Conservation (phyloP, 1,139 yeast species). For the Debaryomyces sp. region DNA sequence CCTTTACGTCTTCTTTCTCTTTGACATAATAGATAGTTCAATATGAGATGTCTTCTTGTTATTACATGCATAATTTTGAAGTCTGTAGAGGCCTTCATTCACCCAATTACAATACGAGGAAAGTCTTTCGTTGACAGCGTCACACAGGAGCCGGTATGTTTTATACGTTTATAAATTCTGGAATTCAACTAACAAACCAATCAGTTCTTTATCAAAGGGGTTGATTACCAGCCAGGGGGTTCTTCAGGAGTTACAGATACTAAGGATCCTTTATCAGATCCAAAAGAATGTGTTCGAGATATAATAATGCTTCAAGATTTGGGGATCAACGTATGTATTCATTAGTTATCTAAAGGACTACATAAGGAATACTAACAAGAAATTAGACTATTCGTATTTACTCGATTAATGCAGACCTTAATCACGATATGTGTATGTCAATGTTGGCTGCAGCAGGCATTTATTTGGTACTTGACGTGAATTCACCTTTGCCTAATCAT, state of each 20-base stretch:
- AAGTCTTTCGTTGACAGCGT: constrained; percentile 74
- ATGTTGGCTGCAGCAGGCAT: constrained; percentile 90
- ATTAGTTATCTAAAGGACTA: background rate
- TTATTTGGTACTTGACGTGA: constrained; percentile 86
- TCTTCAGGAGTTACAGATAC: constrained; percentile 61
- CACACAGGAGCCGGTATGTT: constrained; percentile 73
- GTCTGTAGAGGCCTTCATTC: constrained; percentile 33
- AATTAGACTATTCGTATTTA: constrained; percentile 78
- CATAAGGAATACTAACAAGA: constrained; percentile 27
- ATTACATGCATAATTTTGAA: background rate
- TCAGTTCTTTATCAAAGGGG: constrained; percentile 66
- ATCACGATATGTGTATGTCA: constrained; percentile 92
- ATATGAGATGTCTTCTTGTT: background rate
- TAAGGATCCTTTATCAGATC: constrained; percentile 75
- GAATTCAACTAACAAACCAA: constrained; percentile 9
- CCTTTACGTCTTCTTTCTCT: background rate
- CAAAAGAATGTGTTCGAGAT: constrained; percentile 71
- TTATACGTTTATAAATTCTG: background rate
- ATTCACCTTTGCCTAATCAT: constrained; percentile 77
- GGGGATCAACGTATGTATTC: constrained; percentile 65
- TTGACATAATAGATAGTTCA: background rate
- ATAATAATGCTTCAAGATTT: constrained; percentile 70
- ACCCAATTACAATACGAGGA: constrained; percentile 66
- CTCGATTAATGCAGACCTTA: constrained; percentile 77
- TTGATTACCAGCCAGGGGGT: constrained; percentile 90